Conservation (phyloP, 116 monocot genomes). For the Posidonia oceanica region DNA sequence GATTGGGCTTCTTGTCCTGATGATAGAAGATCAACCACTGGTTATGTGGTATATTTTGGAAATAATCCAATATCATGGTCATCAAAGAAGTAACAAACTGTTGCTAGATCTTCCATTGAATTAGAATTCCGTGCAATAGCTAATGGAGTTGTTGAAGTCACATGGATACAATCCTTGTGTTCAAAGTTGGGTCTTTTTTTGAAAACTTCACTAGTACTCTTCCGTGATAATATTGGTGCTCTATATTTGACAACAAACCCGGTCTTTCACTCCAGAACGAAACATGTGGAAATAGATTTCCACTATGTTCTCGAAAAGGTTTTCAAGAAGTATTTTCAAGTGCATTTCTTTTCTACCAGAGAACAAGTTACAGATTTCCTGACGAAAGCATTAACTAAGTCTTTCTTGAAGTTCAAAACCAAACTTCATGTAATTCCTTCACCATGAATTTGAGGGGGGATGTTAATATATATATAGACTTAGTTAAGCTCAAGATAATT, state of each 20-base stretch:
- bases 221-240: neutral
- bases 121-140: too few species aligned
- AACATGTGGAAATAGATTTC: neutral
- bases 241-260: neutral
- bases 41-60: too few species aligned
- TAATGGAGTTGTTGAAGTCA: neutral
- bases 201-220: neutral
- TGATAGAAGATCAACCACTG: too few species aligned
- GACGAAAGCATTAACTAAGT: neutral
- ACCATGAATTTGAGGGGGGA: neutral
- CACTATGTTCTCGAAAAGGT: neutral
- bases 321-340: neutral
- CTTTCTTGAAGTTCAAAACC: neutral
- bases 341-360: neutral
- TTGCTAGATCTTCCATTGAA: too few species aligned
- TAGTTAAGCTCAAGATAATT: too few species aligned
- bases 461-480: too few species aligned
- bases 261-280: too few species aligned
- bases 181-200: neutral
- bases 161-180: neutral
- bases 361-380: neutral
- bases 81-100: too few species aligned
- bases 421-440: neutral
- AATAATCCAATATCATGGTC: too few species aligned
- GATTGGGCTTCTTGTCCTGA: too few species aligned